Evolutionary conservation across 1,284 basidiomycete genomes (phyloP).

Genomic region (Ceratobasidium sp.): DNA sequence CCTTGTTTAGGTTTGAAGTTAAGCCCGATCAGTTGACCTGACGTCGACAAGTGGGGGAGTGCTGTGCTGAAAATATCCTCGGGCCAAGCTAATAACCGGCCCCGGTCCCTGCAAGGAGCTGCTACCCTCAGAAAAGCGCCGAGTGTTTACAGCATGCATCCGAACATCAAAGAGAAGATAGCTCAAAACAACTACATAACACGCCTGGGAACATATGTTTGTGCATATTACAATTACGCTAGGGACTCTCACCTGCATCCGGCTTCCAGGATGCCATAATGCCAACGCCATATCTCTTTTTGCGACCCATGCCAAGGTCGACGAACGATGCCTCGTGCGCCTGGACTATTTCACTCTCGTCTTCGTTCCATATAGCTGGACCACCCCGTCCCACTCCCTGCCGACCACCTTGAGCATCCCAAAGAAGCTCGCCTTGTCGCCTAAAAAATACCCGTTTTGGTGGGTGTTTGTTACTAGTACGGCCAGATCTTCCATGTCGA

Average conservation of each 20-base stretch:
- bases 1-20: background rate
- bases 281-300: slow-evolving; percentile 30
- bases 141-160: too few species aligned
- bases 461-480: slow-evolving; percentile 4
- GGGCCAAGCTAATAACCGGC: slow-evolving; percentile 14
- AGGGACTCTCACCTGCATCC: slow-evolving; percentile 26
- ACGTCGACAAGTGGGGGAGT: too few species aligned
- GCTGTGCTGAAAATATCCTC: slow-evolving; percentile 2
- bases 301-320: slow-evolving; percentile 42
- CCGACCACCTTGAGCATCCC: slow-evolving; percentile 15
- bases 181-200: slow-evolving; percentile 13
- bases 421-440: slow-evolving; percentile 24
- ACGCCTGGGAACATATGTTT: background rate
- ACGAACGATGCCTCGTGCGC: slow-evolving; percentile 30
- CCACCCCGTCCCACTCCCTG: slow-evolving; percentile 1
- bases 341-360: slow-evolving; percentile 1
- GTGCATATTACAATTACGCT: background rate
- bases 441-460: slow-evolving; percentile 37
- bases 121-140: too few species aligned
- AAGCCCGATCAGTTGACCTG: background rate
- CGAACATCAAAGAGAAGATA: slow-evolving; percentile 10
- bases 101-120: background rate
- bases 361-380: slow-evolving; percentile 35
- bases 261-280: slow-evolving; percentile 43
- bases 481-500: slow-evolving; percentile 7